Evolutionary conservation across 768 basidiomycete genomes (phyloP).

Genomic region (Chalciporus piperatus): DNA sequence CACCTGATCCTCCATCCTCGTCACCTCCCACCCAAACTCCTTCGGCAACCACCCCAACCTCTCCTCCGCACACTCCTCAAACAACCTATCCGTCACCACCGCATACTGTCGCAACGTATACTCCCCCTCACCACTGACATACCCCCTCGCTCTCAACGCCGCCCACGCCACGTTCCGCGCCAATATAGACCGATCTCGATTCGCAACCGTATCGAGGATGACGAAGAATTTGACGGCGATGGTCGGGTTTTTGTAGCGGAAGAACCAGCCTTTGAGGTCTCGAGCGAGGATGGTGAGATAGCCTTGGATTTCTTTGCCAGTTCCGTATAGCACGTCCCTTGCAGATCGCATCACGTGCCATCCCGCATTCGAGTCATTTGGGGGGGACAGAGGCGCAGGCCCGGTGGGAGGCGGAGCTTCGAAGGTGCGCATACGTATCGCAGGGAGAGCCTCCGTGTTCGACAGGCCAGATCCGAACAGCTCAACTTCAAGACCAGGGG

Average conservation of each 20-base stretch:
- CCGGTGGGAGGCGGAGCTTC: constrained; percentile 14
- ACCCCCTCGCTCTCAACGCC: constrained; percentile 22
- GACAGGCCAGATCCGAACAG: constrained; percentile 20
- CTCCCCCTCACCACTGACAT: constrained; percentile 19
- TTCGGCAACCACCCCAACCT: constrained; percentile 7
- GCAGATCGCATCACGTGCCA: constrained; percentile 13
- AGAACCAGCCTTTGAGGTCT: constrained; percentile 16
- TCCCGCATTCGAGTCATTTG: background rate
- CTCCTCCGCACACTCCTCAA: constrained; percentile 9
- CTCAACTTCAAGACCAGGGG: constrained; percentile 21
- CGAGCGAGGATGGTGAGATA: constrained; percentile 1
- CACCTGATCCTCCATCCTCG: constrained; percentile 8
- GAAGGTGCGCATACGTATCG: constrained; percentile 9
- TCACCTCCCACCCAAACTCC: constrained; percentile 1
- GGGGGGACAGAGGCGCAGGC: background rate
- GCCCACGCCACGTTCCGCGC: constrained; percentile 27
- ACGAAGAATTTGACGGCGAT: constrained; percentile 29
- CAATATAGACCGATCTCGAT: constrained; percentile 9
- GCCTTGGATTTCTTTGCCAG: background rate
- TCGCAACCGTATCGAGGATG: constrained; percentile 18
- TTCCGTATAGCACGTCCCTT: constrained; percentile 14
- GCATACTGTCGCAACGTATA: constrained; percentile 2
- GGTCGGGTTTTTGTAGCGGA: constrained; percentile 20
- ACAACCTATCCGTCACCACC: constrained; percentile 10
- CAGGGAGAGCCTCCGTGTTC: background rate